phyloP scores from a whole-genome alignment of 2,329 filamentous ascomycete species.

The Ophiostoma populinum region DNA sequence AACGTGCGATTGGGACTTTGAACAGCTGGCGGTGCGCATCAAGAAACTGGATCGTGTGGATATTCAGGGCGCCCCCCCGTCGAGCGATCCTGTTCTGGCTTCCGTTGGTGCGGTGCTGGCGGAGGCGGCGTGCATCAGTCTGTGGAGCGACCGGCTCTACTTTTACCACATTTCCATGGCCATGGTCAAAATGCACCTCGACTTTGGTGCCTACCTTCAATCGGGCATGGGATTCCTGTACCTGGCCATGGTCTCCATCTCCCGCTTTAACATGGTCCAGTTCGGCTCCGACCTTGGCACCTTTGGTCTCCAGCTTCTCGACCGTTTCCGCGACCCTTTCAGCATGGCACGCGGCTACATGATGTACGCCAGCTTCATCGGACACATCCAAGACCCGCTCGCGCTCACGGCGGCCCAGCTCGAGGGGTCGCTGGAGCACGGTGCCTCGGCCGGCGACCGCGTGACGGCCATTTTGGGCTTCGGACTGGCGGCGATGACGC shows the following conservation, averaged over 20 bases:
- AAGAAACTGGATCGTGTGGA: slow-evolving; percentile 34
- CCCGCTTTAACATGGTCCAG: slow-evolving; percentile 53
- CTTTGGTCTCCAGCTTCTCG: slow-evolving; percentile 45
- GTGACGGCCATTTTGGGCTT: slow-evolving; percentile 56
- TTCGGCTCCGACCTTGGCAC: slow-evolving; percentile 49
- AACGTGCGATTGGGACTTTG: slow-evolving; percentile 61
- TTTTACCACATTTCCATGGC: slow-evolving; percentile 55
- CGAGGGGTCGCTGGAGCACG: slow-evolving; percentile 48
- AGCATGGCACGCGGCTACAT: slow-evolving; percentile 52
- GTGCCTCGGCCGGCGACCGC: slow-evolving; percentile 50
- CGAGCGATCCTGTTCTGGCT: slow-evolving; percentile 35
- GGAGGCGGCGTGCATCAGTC: slow-evolving; percentile 52
- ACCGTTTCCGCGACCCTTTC: slow-evolving; percentile 44
- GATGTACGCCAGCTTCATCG: slow-evolving; percentile 50
- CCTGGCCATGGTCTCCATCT: slow-evolving; percentile 47
- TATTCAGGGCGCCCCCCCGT: slow-evolving; percentile 25
- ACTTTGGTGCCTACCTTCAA: slow-evolving; percentile 48
- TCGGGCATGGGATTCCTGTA: slow-evolving; percentile 52
- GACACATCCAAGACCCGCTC: slow-evolving; percentile 50
- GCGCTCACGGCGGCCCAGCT: slow-evolving; percentile 38
- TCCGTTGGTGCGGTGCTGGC: slow-evolving; percentile 53
- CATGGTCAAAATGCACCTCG: slow-evolving; percentile 49
- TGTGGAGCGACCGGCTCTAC: slow-evolving; percentile 55
- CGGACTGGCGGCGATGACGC: slow-evolving; percentile 47
- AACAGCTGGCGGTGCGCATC: slow-evolving; percentile 41